Conservation (phyloP, 148 eudicot genomes). For the Agrostemma githago region DNA sequence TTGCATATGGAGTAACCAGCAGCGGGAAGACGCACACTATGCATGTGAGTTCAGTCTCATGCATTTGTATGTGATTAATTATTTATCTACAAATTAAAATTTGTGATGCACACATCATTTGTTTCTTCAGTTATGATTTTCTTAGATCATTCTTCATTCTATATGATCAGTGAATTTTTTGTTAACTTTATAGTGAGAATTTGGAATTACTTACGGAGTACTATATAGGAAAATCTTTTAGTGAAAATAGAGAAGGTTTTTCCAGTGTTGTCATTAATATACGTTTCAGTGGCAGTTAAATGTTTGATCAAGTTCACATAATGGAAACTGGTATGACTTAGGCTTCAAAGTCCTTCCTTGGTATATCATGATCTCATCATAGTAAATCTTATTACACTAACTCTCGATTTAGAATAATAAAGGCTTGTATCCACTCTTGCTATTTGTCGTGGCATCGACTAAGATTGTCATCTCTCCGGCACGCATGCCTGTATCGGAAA, state of each 20-base stretch:
- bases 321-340: background rate
- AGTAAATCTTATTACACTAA: background rate
- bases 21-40: conserved; percentile 98
- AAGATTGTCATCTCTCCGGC: background rate
- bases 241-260: background rate
- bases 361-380: background rate
- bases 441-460: background rate
- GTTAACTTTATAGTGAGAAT: background rate
- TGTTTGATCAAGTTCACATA: conserved; percentile 1
- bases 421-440: background rate
- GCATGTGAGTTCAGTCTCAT: conserved; percentile 58
- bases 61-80: conserved; percentile 11
- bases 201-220: no score
- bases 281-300: background rate
- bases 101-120: conserved; percentile 6
- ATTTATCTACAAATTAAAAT: background rate
- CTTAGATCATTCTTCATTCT: background rate
- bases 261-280: background rate
- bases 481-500: background rate
- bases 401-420: background rate
- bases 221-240: background rate
- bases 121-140: background rate
- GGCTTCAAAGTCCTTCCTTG: background rate
- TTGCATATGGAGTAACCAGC: conserved; percentile 98
- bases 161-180: background rate